A percentile compares a stretch with the other conserved stretches of the same genome.
Conservation (phyloP, 2,329 filamentous ascomycete genomes). For the Chrysoporthe deuterocubensis region DNA sequence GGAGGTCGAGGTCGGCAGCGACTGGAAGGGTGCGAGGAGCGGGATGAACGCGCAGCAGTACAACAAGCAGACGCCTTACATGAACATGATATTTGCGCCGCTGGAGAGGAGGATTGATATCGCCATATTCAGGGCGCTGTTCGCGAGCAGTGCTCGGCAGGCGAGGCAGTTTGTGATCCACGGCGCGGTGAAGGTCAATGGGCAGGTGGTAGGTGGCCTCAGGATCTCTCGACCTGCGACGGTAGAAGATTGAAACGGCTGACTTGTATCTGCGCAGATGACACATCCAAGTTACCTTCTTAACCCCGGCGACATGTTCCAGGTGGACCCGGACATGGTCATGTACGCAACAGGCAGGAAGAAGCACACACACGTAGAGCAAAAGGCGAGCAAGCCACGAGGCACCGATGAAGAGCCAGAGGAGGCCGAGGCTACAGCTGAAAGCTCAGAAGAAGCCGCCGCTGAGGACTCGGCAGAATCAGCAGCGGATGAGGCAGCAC, state of each 20-base stretch:
- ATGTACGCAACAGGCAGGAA: conserved; percentile 82
- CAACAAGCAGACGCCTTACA: conserved; percentile 74
- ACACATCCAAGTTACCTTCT: conserved; percentile 87
- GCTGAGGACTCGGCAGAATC: conserved; percentile 18
- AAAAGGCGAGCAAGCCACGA: conserved; percentile 27
- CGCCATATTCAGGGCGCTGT: conserved; percentile 91
- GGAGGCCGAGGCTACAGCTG: conserved; percentile 37
- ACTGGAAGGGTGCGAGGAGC: not conserved
- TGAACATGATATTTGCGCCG: conserved; percentile 94
- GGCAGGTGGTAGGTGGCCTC: conserved; percentile 74
- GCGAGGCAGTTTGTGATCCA: conserved; percentile 94
- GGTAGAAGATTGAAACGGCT: conserved; percentile 2
- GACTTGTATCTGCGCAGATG: conserved; percentile 64
- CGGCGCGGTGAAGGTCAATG: conserved; percentile 93
- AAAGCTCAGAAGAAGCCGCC: conserved; percentile 31
- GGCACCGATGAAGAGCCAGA: conserved; percentile 30
- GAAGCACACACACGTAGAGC: conserved; percentile 49
- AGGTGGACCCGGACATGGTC: conserved; percentile 87
- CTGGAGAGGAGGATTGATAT: conserved; percentile 89
- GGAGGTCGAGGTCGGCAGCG: not conserved
- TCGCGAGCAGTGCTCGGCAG: conserved; percentile 90
- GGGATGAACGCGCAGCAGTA: conserved; percentile 36
- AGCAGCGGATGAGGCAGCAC: conserved; percentile 31
- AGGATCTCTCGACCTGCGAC: not conserved
- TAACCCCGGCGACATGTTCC: conserved; percentile 98